Conservation (phyloP, 2,329 filamentous ascomycete genomes). For the Fusarium pininemorale region DNA sequence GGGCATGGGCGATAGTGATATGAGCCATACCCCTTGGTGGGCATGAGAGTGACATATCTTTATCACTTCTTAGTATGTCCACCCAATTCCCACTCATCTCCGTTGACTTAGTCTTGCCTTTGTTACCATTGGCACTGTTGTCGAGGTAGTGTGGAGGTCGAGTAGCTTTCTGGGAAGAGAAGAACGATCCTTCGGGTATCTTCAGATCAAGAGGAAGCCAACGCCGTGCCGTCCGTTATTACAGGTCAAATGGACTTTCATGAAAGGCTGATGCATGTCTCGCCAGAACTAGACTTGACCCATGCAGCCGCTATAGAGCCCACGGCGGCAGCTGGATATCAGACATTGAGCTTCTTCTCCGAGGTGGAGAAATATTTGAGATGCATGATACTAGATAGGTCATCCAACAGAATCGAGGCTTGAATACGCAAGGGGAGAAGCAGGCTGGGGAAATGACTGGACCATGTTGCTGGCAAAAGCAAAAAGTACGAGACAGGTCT, state of each 20-base stretch:
- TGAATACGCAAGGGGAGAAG: conserved; percentile 23
- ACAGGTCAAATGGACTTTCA: conserved; percentile 9
- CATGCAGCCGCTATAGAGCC: conserved; percentile 19
- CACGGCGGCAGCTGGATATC: neutral
- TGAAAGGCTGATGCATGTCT: conserved; percentile 34
- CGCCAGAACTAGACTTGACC: conserved; percentile 10
- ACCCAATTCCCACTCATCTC: conserved; percentile 11
- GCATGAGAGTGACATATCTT: conserved; percentile 6
- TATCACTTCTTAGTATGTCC: conserved; percentile 25
- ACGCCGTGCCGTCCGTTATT: neutral
- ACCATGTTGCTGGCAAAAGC: conserved; percentile 18
- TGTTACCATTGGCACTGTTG: conserved; percentile 4
- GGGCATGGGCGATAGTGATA: neutral
- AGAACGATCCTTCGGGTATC: conserved; percentile 12
- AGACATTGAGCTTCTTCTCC: conserved; percentile 1
- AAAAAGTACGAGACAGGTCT: conserved; percentile 11
- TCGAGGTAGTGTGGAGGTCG: conserved; percentile 11
- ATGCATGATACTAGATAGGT: neutral
- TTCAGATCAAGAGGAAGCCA: neutral
- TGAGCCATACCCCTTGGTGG: neutral
- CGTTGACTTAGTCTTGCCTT: neutral
- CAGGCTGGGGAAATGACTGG: neutral
- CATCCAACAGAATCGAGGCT: conserved; percentile 1
- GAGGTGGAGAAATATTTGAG: conserved; percentile 19
- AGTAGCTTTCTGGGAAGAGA: conserved; percentile 15